These are phyloP conservation scores for Serendipita vermifera DNA, from an alignment of 768 basidiomycete species.

Conservation along the genomic window DNA sequence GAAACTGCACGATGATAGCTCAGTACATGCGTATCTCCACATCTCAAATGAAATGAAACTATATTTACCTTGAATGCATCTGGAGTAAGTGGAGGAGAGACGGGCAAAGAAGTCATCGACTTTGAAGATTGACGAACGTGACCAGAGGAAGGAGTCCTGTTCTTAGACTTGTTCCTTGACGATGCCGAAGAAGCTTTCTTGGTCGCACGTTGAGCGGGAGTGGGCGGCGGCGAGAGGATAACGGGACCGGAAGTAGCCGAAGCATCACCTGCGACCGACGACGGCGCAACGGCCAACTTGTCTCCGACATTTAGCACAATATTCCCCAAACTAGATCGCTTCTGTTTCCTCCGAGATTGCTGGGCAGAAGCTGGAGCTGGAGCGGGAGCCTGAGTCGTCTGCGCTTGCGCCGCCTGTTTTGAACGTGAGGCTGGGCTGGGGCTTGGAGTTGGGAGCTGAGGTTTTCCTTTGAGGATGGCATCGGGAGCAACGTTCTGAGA, in stretches of 20 bases:
- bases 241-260: not conserved
- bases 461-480: not conserved
- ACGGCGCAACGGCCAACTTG: not conserved
- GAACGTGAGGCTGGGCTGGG: not conserved
- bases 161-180: slow-evolving; percentile 6
- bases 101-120: not conserved
- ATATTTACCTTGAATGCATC: not conserved
- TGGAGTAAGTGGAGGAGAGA: slow-evolving; percentile 1
- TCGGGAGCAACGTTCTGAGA: not conserved
- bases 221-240: slow-evolving; percentile 1
- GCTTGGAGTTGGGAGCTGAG: slow-evolving; percentile 4
- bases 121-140: not conserved
- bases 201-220: not conserved
- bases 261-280: not conserved
- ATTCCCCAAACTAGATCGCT: too few relatives aligned
- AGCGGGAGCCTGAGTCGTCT: not conserved
- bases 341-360: too few relatives aligned
- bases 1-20: slow-evolving; percentile 1
- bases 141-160: not conserved
- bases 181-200: not conserved
- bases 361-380: not conserved
- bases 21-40: too few relatives aligned
- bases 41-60: not conserved
- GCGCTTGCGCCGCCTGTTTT: not conserved
- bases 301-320: not conserved